Base-by-base conservation (phyloP, 2,329 filamentous ascomycete genomes). In the Pseudocercospora musae region DNA sequence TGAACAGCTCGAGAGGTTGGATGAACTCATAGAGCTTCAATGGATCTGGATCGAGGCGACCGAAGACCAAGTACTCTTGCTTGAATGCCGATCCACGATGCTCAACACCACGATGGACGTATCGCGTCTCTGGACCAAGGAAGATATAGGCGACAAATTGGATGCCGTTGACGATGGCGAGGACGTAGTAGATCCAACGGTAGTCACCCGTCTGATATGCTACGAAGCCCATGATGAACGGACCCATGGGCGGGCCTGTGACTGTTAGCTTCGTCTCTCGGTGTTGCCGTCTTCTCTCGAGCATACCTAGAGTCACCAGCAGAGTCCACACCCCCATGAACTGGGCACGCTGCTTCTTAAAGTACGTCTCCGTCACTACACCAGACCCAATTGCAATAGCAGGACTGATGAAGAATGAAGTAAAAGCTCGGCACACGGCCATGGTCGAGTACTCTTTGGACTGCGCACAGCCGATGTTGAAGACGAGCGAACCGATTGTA, bases 271-370 rank as follows among this genome's bases (percentile, higher is more conserved):
- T 21, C n/a, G 10, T n/a, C n/a, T 46, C 4, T n/a, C 1, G 9
- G 18, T 21, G 15, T 46, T 2, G 2, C n/a, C 13, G 18, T 11
- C 13, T 7, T 7, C 21, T 50, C 10, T 1, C 4, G 23, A 29
- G 11, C 46, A 25, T 62, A 33, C 81, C 82, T 10, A 84, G 61
- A 0, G 82, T 84, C 13, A 84, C 72, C 71, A 84, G 75, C 27
- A 78, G 66, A 1, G 83, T 85, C 84, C 84, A 85, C n/a, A 85
- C 74, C 27, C 84, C 84, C 80, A 86, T 85, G 55, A 81, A 84
- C 54, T 76, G 78, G 4, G 78, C 84, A 21, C 84, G 75, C 52
- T 86, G 81, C 29, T 79, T 79, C 68, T 81, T 82, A 73, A 86
- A 86, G 62, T 84, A 85, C 0, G 80, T 84, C 68, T 86, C 84